Evolutionary conservation across 2,329 filamentous ascomycete genomes (phyloP), one percentile per base, ranked within the genome.

Genomic region (Dryadomyces quercus-mongolicae): DNA sequence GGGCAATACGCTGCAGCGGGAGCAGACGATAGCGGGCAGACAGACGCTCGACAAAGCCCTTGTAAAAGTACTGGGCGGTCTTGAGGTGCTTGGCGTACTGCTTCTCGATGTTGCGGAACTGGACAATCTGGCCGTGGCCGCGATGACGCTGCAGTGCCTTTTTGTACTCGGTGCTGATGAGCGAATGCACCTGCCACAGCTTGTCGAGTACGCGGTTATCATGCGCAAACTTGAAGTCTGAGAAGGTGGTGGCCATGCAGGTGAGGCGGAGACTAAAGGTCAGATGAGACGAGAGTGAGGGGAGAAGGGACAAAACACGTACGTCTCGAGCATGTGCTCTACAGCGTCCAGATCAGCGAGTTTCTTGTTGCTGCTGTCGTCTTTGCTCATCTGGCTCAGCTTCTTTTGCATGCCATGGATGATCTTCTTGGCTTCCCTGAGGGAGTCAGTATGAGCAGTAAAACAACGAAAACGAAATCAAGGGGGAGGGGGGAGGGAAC

Each of bases 31-130:
- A 84, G 51, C 76, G 74, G 25, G 74, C 75, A 53, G 85, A 83
- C 22, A 96, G 74, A 55, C 84, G 81, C 67, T 92, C 83, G 54
- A 96, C 85, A 63, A 88, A 93, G 60, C 82, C 84, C 63, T 86
- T 82, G 74, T 97, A 97, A 68, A 95, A 96, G 62, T 82, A 82
- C 68, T 93, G 88, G 60, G 89, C 86, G 49, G 84, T 85, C 69
- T 92, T 94, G 61, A 97, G 81, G 67, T 95, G 97, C 60, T 82
- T 80, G 55, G 85, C 74, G 67, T 94, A 97, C 59, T 84, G 77
- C 69, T 87, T 91, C 66, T 88, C 85, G 51, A 92, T 74, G 68
- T 90, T 93, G 59, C 91, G 82, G 62, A 81, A 82, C 68, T 81
- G 75, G 13, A 85, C 80, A 5, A 74, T 73, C 57, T 78, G 73